Percentiles rank a stretch among this genome's conserved stretches.
phyloP scores from a whole-genome alignment of 108 stramenopile species.

The Conticribra weissflogii region DNA sequence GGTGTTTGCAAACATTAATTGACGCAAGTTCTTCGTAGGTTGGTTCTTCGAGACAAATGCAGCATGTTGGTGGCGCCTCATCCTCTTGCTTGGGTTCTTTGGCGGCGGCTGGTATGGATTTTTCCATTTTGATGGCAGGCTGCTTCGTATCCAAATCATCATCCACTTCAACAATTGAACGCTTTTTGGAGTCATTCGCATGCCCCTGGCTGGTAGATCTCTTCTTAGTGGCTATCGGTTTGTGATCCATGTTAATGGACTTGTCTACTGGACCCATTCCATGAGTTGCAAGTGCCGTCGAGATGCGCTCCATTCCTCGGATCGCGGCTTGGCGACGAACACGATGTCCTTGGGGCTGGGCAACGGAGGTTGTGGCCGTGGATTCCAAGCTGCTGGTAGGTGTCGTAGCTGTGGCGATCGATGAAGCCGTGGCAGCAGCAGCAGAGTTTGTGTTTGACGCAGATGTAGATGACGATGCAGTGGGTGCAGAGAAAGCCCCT shows the following conservation, averaged over 20 bases:
- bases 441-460: background rate
- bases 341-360: background rate
- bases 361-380: slow-evolving; percentile 2
- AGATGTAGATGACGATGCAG: no score
- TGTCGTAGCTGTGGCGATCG: background rate
- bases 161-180: background rate
- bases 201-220: background rate
- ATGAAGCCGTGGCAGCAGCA: background rate
- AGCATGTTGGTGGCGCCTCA: slow-evolving; percentile 45
- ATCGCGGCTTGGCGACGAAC: slow-evolving; percentile 14
- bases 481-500: no score
- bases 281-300: slow-evolving; percentile 25
- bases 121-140: slow-evolving; percentile 2
- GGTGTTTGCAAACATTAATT: slow-evolving; percentile 80
- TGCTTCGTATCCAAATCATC: background rate
- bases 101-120: background rate
- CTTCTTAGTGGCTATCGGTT: background rate
- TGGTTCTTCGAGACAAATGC: slow-evolving; percentile 79
- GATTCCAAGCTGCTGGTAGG: background rate
- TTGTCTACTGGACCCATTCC: slow-evolving; percentile 19
- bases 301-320: slow-evolving; percentile 24
- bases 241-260: background rate
- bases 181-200: background rate
- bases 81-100: background rate
- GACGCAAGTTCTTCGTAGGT: slow-evolving; percentile 57